Evolutionary conservation across 2,329 filamentous ascomycete genomes (phyloP).

Genomic region (Metarhizium rileyi): DNA sequence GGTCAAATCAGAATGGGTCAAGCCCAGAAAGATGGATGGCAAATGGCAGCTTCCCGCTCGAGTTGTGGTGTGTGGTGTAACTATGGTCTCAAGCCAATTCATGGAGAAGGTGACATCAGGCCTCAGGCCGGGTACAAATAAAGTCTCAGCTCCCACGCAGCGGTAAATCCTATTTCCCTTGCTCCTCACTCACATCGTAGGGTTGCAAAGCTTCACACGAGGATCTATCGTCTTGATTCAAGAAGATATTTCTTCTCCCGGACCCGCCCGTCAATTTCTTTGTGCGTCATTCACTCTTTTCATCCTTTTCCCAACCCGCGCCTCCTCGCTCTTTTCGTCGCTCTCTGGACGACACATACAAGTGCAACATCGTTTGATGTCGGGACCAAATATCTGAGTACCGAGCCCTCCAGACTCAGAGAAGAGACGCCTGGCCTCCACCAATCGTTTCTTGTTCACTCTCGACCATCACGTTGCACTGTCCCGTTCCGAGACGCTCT

Average conservation of each 20-base stretch:
- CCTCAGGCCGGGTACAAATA: slow-evolving; percentile 4
- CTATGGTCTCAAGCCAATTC: too few relatives aligned
- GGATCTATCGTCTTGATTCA: slow-evolving; percentile 40
- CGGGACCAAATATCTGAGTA: slow-evolving; percentile 11
- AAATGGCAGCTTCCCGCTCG: too few relatives aligned
- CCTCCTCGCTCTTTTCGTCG: slow-evolving; percentile 42
- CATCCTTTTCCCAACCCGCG: slow-evolving; percentile 14
- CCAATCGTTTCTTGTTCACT: slow-evolving; percentile 2
- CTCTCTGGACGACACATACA: slow-evolving; percentile 29
- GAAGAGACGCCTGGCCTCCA: slow-evolving; percentile 3
- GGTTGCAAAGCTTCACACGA: slow-evolving; percentile 46
- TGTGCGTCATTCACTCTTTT: slow-evolving; percentile 29
- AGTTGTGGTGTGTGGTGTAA: too few relatives aligned
- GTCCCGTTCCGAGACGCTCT: slow-evolving; percentile 11
- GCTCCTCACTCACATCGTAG: slow-evolving; percentile 44
- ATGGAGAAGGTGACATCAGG: neutral
- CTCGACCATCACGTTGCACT: slow-evolving; percentile 1
- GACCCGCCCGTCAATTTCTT: slow-evolving; percentile 43
- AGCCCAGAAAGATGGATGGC: too few relatives aligned
- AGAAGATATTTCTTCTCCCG: slow-evolving; percentile 39
- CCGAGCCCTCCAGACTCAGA: slow-evolving; percentile 1
- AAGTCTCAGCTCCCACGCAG: slow-evolving; percentile 6
- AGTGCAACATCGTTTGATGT: neutral
- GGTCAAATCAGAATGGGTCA: too few relatives aligned
- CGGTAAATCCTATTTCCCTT: slow-evolving; percentile 23